Percentiles rank a stretch among this genome's conserved stretches.
Evolutionary conservation across 1,284 basidiomycete species (phyloP).

Genomic region (Marasmius oreades): DNA sequence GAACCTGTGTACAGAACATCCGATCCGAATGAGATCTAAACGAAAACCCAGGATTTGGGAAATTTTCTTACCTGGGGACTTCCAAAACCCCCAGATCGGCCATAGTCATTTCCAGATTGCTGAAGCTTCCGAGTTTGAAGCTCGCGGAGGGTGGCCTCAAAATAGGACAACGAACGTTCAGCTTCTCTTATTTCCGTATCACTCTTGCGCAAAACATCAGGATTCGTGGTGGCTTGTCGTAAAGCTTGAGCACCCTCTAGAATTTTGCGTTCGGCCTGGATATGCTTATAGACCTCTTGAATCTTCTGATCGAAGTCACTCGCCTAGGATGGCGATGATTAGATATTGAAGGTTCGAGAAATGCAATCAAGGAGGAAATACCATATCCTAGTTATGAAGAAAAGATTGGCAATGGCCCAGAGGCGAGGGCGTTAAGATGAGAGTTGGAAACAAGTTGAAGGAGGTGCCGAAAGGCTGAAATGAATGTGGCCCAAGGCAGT

Average conservation of each 20-base stretch:
- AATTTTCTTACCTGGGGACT: conserved; percentile 33
- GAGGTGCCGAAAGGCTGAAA: conserved; percentile 7
- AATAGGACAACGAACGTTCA: conserved; percentile 82
- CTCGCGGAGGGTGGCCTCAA: conserved; percentile 83
- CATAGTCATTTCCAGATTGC: conserved; percentile 54
- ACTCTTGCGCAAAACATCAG: conserved; percentile 78
- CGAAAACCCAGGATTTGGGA: not conserved
- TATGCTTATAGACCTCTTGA: conserved; percentile 86
- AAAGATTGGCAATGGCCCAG: conserved; percentile 4
- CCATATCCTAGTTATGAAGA: conserved; percentile 11
- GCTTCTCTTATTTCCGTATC: conserved; percentile 89
- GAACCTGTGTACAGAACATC: conserved; percentile 36
- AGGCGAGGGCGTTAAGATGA: not conserved
- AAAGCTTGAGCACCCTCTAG: conserved; percentile 83
- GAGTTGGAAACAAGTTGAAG: not conserved
- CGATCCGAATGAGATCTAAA: conserved; percentile 29
- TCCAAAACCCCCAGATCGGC: conserved; percentile 41
- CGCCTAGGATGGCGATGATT: conserved; percentile 29
- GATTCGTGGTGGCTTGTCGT: conserved; percentile 81
- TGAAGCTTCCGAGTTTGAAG: conserved; percentile 75
- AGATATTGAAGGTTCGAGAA: not conserved
- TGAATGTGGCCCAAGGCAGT: conserved; percentile 9
- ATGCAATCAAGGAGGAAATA: not conserved
- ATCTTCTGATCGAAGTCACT: conserved; percentile 86
- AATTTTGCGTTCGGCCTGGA: conserved; percentile 90